Percentiles rank a stretch among this genome's conserved stretches.
phyloP scores from a whole-genome alignment of 2,329 filamentous ascomycete genomes.

The Cercospora sp. region DNA sequence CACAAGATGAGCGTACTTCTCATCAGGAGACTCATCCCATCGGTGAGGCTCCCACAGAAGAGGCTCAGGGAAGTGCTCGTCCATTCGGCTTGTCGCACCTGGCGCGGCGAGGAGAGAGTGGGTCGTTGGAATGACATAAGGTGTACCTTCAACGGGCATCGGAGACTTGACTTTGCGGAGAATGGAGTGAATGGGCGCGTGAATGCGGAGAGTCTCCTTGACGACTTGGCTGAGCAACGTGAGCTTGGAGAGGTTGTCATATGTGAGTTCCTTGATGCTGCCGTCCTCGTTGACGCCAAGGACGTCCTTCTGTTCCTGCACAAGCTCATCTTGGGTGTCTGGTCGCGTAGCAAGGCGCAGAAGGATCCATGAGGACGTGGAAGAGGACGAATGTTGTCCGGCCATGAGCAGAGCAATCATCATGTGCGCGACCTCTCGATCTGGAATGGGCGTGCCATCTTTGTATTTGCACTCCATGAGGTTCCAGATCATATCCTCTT shows the following conservation, averaged over 20 bases:
- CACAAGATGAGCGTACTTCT: slow-evolving; percentile 35
- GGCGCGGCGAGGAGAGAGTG: slow-evolving; percentile 84
- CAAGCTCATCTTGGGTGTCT: slow-evolving; percentile 75
- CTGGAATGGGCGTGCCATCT: slow-evolving; percentile 73
- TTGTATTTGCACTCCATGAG: slow-evolving; percentile 66
- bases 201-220: slow-evolving; percentile 87
- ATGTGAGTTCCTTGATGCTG: slow-evolving; percentile 67
- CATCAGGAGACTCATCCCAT: slow-evolving; percentile 68
- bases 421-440: slow-evolving; percentile 84
- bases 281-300: slow-evolving; percentile 63
- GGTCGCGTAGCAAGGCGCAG: slow-evolving; percentile 76
- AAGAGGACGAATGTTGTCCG: slow-evolving; percentile 84
- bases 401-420: slow-evolving; percentile 94
- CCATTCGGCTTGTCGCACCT: slow-evolving; percentile 72
- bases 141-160: slow-evolving; percentile 78
- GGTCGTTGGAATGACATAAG: slow-evolving; percentile 75
- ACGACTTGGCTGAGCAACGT: slow-evolving; percentile 81
- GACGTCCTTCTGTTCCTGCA: slow-evolving; percentile 73
- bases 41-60: slow-evolving; percentile 85
- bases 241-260: slow-evolving; percentile 75
- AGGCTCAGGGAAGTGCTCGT: slow-evolving; percentile 78
- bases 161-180: slow-evolving; percentile 88
- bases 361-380: slow-evolving; percentile 81
- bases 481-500: slow-evolving; percentile 83
- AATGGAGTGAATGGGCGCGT: slow-evolving; percentile 93